Conservation (phyloP, 495 filamentous ascomycete genomes). For the Hypoxylon rickii region DNA sequence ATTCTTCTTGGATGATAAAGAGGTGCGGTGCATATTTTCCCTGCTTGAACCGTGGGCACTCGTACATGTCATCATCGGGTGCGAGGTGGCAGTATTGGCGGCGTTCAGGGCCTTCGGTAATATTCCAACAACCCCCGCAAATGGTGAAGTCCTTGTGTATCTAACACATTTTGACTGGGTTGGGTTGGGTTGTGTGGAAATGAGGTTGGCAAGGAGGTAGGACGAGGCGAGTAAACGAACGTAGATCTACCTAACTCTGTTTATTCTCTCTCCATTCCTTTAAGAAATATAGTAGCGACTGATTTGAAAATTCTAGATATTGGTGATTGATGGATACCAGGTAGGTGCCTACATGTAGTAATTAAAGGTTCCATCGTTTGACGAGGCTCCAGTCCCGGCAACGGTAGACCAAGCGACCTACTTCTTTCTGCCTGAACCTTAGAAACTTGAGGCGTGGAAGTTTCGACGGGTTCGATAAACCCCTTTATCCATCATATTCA, state of each 20-base stretch:
- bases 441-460: background rate
- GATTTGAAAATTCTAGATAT: too few species aligned
- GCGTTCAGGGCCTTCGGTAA: background rate
- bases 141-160: conserved; percentile 2
- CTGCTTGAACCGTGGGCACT: background rate
- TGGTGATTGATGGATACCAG: too few species aligned
- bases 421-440: too few species aligned
- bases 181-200: background rate
- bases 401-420: too few species aligned
- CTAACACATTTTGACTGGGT: conserved; percentile 12
- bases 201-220: too few species aligned
- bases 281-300: conserved; percentile 2
- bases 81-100: background rate
- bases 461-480: background rate
- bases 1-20: background rate
- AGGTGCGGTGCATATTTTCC: background rate
- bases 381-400: too few species aligned
- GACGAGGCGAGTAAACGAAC: background rate
- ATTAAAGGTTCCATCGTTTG: too few species aligned
- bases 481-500: background rate
- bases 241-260: background rate
- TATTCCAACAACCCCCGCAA: background rate
- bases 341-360: too few species aligned
- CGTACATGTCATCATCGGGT: background rate
- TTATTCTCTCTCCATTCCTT: background rate